A percentile compares a stretch with the other conserved stretches of the same genome.
Conservation (phyloP, 2,329 filamentous ascomycete genomes). For the Akanthomyces dipterigenus region DNA sequence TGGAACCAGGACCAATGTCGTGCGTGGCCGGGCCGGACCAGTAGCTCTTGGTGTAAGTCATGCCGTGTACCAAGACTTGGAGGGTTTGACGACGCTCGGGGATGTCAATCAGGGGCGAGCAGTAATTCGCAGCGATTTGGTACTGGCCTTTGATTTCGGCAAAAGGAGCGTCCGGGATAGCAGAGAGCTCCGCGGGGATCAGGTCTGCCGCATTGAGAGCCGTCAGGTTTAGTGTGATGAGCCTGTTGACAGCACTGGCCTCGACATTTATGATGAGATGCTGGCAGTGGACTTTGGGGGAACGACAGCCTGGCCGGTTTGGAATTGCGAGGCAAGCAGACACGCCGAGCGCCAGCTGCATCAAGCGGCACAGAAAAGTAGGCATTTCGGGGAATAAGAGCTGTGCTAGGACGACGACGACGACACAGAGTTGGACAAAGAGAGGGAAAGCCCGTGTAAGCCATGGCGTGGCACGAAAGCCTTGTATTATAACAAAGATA, state of each 20-base stretch:
- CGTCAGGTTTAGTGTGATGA: background rate
- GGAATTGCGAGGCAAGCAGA: background rate
- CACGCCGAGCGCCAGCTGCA: background rate
- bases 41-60: slow-evolving; percentile 2
- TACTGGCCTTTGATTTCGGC: background rate
- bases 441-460: background rate
- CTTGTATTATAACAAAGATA: background rate
- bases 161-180: background rate
- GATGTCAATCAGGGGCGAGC: background rate
- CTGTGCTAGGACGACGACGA: background rate
- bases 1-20: background rate
- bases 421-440: background rate
- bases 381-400: background rate
- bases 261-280: background rate
- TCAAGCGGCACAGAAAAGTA: background rate
- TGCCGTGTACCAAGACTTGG: slow-evolving; percentile 1
- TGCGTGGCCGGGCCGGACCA: background rate
- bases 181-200: background rate
- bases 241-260: background rate
- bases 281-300: background rate
- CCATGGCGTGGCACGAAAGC: background rate
- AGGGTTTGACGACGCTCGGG: background rate
- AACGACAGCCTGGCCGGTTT: no score
- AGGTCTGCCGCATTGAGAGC: background rate
- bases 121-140: background rate